A percentile compares a stretch with the other conserved stretches of the same genome.
Conservation (phyloP, 352 stramenopile species). For the Phytophthora pseudosyringae region DNA sequence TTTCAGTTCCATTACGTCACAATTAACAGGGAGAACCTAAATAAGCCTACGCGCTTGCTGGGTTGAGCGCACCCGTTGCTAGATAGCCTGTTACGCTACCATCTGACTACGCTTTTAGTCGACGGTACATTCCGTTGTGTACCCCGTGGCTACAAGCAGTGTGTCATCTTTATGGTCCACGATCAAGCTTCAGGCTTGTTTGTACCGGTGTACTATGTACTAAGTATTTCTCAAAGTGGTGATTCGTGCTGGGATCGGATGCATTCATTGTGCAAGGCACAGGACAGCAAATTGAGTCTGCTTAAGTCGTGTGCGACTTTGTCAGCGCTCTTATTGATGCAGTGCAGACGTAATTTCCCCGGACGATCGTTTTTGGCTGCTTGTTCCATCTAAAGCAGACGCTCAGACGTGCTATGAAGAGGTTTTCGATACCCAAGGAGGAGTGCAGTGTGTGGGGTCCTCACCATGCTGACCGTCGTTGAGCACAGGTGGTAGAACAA, state of each 20-base stretch:
- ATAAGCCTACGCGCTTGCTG: background rate
- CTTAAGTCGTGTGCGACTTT: background rate
- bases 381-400: too few relatives aligned
- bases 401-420: background rate
- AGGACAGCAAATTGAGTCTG: too few relatives aligned
- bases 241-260: background rate
- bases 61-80: background rate
- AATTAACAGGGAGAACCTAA: background rate
- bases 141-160: background rate
- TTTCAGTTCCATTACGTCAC: background rate
- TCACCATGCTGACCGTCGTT: too few relatives aligned
- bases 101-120: background rate
- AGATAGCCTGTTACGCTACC: background rate
- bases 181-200: background rate
- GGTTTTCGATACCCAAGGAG: too few relatives aligned
- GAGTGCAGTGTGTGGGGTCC: too few relatives aligned
- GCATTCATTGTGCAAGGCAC: too few relatives aligned
- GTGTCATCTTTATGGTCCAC: constrained; percentile 1
- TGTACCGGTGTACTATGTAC: background rate
- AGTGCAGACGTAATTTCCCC: background rate
- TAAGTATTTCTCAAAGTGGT: background rate
- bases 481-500: too few relatives aligned
- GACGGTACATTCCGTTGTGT: constrained; percentile 3
- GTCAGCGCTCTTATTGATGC: background rate
- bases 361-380: too few relatives aligned